Base-by-base conservation (phyloP, 148 eudicot genomes). In the Chenopodium quinoa region DNA sequence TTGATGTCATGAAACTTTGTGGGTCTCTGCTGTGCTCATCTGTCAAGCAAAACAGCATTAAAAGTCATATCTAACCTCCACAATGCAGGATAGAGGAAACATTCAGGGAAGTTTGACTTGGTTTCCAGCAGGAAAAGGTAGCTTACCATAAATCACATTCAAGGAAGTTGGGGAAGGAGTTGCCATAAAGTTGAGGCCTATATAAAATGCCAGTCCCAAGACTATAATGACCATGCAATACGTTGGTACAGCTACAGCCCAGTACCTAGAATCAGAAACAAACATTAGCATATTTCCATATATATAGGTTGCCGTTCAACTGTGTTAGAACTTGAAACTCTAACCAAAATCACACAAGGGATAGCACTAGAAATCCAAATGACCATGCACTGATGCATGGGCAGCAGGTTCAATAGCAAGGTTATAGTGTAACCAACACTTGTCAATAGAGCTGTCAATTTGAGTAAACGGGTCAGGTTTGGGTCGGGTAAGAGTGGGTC, bases 241-340 rank as follows among this genome's bases (percentile, higher is more conserved):
- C 47, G 92, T 79, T 75, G 98, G 97, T 63, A 91, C 86, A 50
- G 97, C 96, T 84, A 95, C 83, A 50, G 97, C 98, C 98, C 98
- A 95, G 76, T 93, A 92, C 90, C 98, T 95, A 85, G 83, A 65
- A 76, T 70, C n/a, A 47, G 12, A 69, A 67, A 29, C 16, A 72
- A 71, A 23, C 37, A 25, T 58, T 63, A 5, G 40, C 20, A 66
- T n/a, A 10, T 70, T 62, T 27, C 70, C 13, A 27, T 27, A 27
- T 27, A 27, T 46, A 23, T 46, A 23, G 52, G 64, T 34, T 29
- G 10, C 16, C 5, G 46, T 22, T 11, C 47, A 40, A 31, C 48
- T 63, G 5, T 44, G 1, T 29, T 22, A 40, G 44, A 40, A 40
- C 44, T 40, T 27, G 44, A 31, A 58, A 2, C 40, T 17, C 3